phyloP scores from a whole-genome alignment of 1,284 basidiomycete species.

The Malassezia equina region DNA sequence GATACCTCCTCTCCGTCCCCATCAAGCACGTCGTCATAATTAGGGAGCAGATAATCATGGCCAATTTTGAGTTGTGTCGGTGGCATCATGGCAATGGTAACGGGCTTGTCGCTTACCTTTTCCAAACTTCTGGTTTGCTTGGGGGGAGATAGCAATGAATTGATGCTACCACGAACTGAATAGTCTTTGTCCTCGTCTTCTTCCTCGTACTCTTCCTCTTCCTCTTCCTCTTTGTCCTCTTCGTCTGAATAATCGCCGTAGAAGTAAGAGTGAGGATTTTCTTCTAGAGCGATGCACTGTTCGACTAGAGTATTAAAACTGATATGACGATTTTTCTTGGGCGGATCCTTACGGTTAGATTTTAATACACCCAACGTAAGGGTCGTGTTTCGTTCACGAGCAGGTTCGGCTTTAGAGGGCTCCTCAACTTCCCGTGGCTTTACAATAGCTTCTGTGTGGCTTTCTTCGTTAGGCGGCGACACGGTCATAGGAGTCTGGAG shows the following conservation, averaged over 20 bases:
- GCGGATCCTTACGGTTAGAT: not conserved
- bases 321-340: conserved; percentile 63
- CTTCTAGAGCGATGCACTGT: conserved; percentile 82
- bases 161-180: not conserved
- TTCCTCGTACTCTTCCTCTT: conserved; percentile 54
- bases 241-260: conserved; percentile 39
- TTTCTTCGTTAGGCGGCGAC: not conserved
- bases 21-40: conserved; percentile 1
- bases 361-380: not conserved
- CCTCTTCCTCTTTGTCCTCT: conserved; percentile 48
- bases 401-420: not conserved
- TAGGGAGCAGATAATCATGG: conserved; percentile 23
- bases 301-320: conserved; percentile 97
- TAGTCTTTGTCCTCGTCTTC: conserved; percentile 51
- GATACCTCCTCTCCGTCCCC: conserved; percentile 1
- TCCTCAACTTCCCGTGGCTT: not conserved
- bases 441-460: not conserved
- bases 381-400: not conserved
- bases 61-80: conserved; percentile 80
- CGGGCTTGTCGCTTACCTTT: conserved; percentile 17
- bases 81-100: conserved; percentile 83
- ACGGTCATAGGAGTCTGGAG: conserved; percentile 53
- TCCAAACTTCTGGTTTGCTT: not conserved
- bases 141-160: not conserved
- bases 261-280: conserved; percentile 3